phyloP scores from a whole-genome alignment of 2,329 filamentous ascomycete species.

The Aureobasidium melanogenum region DNA sequence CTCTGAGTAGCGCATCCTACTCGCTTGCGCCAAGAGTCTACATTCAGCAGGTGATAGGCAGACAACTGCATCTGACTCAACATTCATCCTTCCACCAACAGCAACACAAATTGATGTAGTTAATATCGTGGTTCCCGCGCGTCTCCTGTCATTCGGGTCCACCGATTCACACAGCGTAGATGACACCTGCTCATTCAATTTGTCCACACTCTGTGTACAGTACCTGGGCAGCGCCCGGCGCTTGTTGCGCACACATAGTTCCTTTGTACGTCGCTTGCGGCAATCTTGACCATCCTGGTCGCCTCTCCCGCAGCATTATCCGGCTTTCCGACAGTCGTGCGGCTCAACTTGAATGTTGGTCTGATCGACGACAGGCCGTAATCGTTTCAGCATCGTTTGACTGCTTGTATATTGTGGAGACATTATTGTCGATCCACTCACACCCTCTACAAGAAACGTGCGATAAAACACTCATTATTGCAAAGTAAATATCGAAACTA shows the following conservation, averaged over 20 bases:
- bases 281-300: conserved; percentile 2
- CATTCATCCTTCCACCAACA: background rate
- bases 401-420: background rate
- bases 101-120: background rate
- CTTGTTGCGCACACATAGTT: conserved; percentile 1
- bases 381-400: conserved; percentile 6
- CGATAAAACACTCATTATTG: background rate
- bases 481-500: background rate
- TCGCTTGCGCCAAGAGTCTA: conserved; percentile 1
- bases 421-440: background rate
- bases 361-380: conserved; percentile 3
- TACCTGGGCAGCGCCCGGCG: background rate
- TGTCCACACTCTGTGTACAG: background rate
- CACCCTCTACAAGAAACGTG: background rate
- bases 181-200: background rate
- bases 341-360: background rate
- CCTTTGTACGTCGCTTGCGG: background rate
- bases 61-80: background rate
- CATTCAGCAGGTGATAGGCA: conserved; percentile 4
- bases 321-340: background rate
- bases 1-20: conserved; percentile 7
- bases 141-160: background rate
- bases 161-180: background rate
- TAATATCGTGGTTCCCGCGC: conserved; percentile 2
- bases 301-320: background rate